Base-by-base conservation (phyloP, 495 filamentous ascomycete species). In the Bombardia bombarda region DNA sequence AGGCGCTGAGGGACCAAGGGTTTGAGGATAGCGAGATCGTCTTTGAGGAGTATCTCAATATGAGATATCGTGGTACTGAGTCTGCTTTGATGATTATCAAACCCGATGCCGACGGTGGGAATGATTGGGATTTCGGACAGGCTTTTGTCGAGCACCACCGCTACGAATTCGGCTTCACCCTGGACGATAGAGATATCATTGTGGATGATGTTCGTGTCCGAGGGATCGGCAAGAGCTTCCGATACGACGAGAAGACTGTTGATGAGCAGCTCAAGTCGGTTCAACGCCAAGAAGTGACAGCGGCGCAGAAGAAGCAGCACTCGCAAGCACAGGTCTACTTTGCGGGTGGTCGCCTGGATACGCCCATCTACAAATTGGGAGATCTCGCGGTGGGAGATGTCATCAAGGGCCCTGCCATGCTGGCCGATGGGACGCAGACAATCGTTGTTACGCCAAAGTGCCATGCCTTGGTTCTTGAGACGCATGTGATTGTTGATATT, bases 341-440 rank as follows among this genome's bases (percentile, higher is more conserved):
- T 39, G 79, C 89, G 42, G 79, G 80, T 7, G 82, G 82, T 1
- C 74, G 90, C 6, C 67, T 78, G 47, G 78, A 92, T 30, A 95
- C 92, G 0, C 81, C 87, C 0, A 80, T 98, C 37, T 96, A 89
- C 63, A 83, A 84, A 52, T 72, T 98, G 0, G 79, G 84, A 44
- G 79, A 90, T 46, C 67, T 97, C 3, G 68, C 68, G 9, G 77
- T 88, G 23, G 84, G 87, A n/a, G 79, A 85, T 43, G 78, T 80
- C 19, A 74, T 97, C 17, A 67, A 74, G 30, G 92, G 92, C 0
- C 93, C 92, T 7, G 92, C 92, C 0, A 83, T 97, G 47, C 72
- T 97, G 42, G 93, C 92, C 8, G 92, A 98, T 57, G 82, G 88
- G 22, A 98, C 92, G 1, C 92, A 98, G 60, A 98, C 92, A 0